phyloP scores from a whole-genome alignment of 2,329 filamentous ascomycete species.

The Xylaria sp. region DNA sequence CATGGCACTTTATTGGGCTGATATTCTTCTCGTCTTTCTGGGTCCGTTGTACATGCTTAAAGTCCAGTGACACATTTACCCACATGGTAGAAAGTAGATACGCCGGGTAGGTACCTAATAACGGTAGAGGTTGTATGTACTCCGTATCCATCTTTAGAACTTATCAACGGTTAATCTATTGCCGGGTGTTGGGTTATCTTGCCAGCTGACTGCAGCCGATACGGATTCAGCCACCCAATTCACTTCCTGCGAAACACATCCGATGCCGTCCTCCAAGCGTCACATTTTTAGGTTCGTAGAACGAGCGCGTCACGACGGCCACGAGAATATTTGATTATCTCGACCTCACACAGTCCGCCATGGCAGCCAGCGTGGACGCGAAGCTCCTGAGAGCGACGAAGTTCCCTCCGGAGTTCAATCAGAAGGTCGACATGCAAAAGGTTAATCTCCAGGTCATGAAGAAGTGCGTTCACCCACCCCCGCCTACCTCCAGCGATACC shows the following conservation, averaged over 20 bases:
- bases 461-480: constrained; percentile 64
- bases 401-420: constrained; percentile 89
- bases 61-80: no score
- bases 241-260: no score
- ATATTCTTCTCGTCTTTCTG: no score
- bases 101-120: no score
- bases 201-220: constrained; percentile 1
- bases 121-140: neutral
- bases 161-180: neutral
- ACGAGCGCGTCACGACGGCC: neutral
- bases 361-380: constrained; percentile 84
- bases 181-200: neutral
- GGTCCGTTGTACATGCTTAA: no score
- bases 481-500: neutral
- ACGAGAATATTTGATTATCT: neutral
- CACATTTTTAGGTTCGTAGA: constrained; percentile 23
- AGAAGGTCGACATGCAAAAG: constrained; percentile 96
- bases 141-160: neutral
- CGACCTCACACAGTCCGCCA: constrained; percentile 38
- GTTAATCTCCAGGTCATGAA: constrained; percentile 98
- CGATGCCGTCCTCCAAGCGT: constrained; percentile 26
- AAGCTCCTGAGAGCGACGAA: constrained; percentile 90
- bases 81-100: no score
- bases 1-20: no score
- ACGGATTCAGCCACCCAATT: constrained; percentile 1